phyloP scores from a whole-genome alignment of 192 early-diverging fungal genomes.

The Oehlia diaphana region DNA sequence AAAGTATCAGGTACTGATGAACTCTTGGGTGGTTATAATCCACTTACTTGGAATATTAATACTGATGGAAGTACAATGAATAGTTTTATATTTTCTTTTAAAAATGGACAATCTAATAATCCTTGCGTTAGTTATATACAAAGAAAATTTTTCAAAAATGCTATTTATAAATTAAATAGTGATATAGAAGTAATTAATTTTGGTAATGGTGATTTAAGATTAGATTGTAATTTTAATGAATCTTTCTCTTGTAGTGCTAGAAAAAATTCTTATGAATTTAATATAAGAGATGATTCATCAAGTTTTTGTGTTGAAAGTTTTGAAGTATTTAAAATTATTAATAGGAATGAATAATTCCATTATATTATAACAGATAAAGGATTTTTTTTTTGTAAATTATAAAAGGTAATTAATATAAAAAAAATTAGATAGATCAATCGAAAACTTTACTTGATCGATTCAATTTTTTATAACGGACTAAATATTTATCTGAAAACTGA shows the following conservation, averaged over 20 bases:
- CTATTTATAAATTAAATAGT: neutral
- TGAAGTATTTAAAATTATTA: conserved; percentile 7
- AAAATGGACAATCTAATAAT: neutral
- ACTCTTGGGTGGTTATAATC: conserved; percentile 13
- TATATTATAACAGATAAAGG: no score
- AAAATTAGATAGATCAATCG: no score
- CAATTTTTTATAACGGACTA: no score
- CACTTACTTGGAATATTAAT: neutral
- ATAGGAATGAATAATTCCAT: neutral
- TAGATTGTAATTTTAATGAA: neutral
- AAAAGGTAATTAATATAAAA: no score
- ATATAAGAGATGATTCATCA: neutral
- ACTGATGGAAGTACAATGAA: neutral
- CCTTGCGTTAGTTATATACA: neutral
- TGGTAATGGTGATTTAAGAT: neutral
- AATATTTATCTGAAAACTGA: no score
- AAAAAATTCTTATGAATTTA: neutral
- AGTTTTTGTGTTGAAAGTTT: conserved; percentile 1
- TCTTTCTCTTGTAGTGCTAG: neutral
- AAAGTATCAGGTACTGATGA: neutral
- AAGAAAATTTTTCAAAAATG: neutral
- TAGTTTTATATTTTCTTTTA: conserved; percentile 16
- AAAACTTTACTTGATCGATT: no score
- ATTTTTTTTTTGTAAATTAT: no score
- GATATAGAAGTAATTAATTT: neutral